phyloP scores from a whole-genome alignment of 192 early-diverging fungal genomes.

The Physocladia obscura region DNA sequence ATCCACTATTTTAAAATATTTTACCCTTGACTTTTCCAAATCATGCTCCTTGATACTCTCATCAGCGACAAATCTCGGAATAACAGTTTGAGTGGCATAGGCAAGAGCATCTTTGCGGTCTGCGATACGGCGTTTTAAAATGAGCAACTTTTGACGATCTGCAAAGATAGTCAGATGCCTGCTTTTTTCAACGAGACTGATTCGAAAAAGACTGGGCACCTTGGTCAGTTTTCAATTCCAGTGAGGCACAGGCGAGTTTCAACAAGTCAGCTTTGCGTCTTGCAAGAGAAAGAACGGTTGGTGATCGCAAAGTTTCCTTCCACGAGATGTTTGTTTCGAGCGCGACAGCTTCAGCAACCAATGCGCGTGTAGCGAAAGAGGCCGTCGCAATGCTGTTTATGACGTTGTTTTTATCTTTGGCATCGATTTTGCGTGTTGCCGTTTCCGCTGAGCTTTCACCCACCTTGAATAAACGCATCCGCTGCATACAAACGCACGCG shows the following conservation, averaged over 20 bases:
- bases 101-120: not conserved
- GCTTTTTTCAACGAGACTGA: too few species aligned
- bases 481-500: not conserved
- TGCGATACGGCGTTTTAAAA: not conserved
- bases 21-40: not conserved
- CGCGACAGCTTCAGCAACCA: not conserved
- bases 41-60: not conserved
- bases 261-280: not conserved
- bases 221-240: not conserved
- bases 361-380: not conserved
- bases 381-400: not conserved
- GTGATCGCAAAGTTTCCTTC: not conserved
- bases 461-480: not conserved
- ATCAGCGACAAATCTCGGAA: not conserved
- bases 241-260: not conserved
- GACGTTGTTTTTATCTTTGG: not conserved
- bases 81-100: not conserved
- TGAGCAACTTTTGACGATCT: not conserved
- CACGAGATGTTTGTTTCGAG: not conserved
- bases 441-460: not conserved
- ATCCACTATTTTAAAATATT: constrained; percentile 3
- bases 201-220: not conserved
- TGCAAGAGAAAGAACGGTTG: not conserved
- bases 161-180: not conserved
- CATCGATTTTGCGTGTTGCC: not conserved